These are phyloP conservation scores for Leccinum sublutescens DNA, from an alignment of 768 basidiomycete genomes.

Conservation along the genomic window DNA sequence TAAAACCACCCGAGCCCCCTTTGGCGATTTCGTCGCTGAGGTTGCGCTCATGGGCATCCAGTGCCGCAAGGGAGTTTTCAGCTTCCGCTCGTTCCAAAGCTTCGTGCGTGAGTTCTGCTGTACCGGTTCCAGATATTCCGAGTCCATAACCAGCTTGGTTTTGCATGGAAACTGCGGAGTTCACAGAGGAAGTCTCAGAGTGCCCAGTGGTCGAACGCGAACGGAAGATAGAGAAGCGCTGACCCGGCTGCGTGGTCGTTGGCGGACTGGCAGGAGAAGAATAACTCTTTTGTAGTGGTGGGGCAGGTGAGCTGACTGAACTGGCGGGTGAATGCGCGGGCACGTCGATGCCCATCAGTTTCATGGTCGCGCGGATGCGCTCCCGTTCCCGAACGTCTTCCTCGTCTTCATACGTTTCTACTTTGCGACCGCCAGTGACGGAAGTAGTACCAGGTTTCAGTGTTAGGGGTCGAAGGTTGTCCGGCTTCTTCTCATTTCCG, in stretches of 20 bases:
- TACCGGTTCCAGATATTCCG: conserved; percentile 26
- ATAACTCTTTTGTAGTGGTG: conserved; percentile 40
- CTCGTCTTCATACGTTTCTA: conserved; percentile 89
- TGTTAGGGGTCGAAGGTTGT: conserved; percentile 67
- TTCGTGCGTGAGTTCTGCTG: conserved; percentile 62
- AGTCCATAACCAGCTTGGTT: conserved; percentile 34
- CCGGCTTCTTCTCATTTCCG: conserved; percentile 60
- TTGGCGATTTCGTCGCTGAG: conserved; percentile 74
- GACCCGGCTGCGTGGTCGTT: conserved; percentile 28
- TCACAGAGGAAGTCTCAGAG: conserved; percentile 49
- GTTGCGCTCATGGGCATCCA: conserved; percentile 75
- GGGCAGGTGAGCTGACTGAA: conserved; percentile 25
- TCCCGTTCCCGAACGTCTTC: conserved; percentile 87
- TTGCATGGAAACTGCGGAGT: conserved; percentile 42
- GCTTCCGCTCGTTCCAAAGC: conserved; percentile 79
- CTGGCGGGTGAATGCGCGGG: conserved; percentile 45
- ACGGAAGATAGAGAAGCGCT: conserved; percentile 74
- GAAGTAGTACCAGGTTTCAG: conserved; percentile 61
- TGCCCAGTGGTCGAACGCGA: conserved; percentile 41
- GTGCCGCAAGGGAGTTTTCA: conserved; percentile 68
- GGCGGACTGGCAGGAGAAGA: conserved; percentile 37
- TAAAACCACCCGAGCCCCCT: conserved; percentile 73
- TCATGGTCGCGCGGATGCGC: conserved; percentile 87
- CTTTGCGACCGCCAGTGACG: conserved; percentile 65
- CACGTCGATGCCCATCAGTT: conserved; percentile 86